Percentiles rank a stretch among this genome's conserved stretches.
phyloP scores from a whole-genome alignment of 2,329 filamentous ascomycete species.

The Nemania sp. region DNA sequence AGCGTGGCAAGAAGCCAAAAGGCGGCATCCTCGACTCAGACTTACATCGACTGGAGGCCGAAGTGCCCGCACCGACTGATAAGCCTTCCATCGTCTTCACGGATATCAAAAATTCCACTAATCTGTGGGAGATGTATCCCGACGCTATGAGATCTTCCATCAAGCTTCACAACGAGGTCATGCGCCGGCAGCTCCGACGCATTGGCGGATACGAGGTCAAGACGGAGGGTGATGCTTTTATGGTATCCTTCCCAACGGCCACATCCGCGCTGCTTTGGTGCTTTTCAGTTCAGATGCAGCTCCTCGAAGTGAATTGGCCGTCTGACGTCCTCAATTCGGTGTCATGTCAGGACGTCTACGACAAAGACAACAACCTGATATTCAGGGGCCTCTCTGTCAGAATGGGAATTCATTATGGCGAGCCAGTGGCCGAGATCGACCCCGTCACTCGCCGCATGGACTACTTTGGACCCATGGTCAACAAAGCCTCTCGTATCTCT shows the following conservation, averaged over 20 bases:
- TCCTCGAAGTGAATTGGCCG: conserved; percentile 91
- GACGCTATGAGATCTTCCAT: conserved; percentile 96
- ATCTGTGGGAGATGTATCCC: conserved; percentile 93
- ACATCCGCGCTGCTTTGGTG: conserved; percentile 95
- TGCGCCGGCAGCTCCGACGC: conserved; percentile 88
- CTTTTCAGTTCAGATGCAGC: conserved; percentile 87
- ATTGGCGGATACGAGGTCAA: conserved; percentile 99
- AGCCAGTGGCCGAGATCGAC: conserved; percentile 92
- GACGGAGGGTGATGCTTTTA: conserved; percentile 98
- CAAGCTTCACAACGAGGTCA: conserved; percentile 95
- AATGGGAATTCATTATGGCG: conserved; percentile 97
- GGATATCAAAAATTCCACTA: conserved; percentile 98
- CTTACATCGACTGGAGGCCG: conserved; percentile 82
- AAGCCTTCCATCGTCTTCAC: conserved; percentile 95
- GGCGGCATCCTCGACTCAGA: conserved; percentile 79
- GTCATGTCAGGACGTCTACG: conserved; percentile 79
- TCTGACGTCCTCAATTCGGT: conserved; percentile 87
- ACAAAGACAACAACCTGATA: conserved; percentile 85
- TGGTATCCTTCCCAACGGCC: conserved; percentile 97
- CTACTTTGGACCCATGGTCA: conserved; percentile 99
- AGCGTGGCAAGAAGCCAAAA: conserved; percentile 66
- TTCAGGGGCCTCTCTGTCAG: conserved; percentile 93
- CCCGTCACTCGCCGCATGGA: conserved; percentile 98
- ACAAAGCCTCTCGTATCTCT: conserved; percentile 91
- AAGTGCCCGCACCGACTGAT: conserved; percentile 88